A percentile compares a stretch with the other conserved stretches of the same genome.
Evolutionary conservation across 176 grass and related monocot species (phyloP).

Genomic region (Pontederia crassipes): DNA sequence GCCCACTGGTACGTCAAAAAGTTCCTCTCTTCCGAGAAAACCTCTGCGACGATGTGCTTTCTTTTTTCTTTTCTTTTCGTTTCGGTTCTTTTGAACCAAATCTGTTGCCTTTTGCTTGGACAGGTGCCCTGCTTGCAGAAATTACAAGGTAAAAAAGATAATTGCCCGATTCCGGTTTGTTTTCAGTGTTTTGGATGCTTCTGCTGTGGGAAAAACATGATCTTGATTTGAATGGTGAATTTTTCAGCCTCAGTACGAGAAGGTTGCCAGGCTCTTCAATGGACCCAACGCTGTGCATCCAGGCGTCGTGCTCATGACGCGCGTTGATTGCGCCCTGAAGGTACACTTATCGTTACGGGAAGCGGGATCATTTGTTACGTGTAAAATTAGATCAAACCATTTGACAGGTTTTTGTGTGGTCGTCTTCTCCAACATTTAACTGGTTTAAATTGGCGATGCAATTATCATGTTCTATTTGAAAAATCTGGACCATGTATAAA

Average conservation of each 20-base stretch:
- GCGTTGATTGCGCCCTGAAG: slow-evolving; percentile 94
- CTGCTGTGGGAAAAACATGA: background rate
- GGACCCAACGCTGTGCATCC: slow-evolving; percentile 76
- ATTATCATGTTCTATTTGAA: no score
- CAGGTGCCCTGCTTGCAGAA: slow-evolving; percentile 99
- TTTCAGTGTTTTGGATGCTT: background rate
- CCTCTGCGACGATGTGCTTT: background rate
- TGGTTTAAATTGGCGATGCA: no score
- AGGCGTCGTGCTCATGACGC: slow-evolving; percentile 69
- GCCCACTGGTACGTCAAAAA: slow-evolving; percentile 53
- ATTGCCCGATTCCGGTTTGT: background rate
- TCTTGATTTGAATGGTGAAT: background rate
- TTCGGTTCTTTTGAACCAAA: slow-evolving; percentile 17
- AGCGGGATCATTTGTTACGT: background rate
- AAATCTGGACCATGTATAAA: no score
- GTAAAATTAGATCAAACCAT: background rate
- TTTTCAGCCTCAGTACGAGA: slow-evolving; percentile 87
- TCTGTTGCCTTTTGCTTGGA: slow-evolving; percentile 18
- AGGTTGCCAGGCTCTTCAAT: slow-evolving; percentile 91
- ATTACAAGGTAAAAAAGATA: slow-evolving; percentile 69
- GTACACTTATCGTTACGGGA: slow-evolving; percentile 32
- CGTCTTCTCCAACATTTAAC: no score
- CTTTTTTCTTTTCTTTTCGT: slow-evolving; percentile 2
- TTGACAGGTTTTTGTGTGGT: no score
- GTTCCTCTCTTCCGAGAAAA: background rate